Conservation (phyloP, 1,139 yeast species). For the Pichia cactophila region DNA sequence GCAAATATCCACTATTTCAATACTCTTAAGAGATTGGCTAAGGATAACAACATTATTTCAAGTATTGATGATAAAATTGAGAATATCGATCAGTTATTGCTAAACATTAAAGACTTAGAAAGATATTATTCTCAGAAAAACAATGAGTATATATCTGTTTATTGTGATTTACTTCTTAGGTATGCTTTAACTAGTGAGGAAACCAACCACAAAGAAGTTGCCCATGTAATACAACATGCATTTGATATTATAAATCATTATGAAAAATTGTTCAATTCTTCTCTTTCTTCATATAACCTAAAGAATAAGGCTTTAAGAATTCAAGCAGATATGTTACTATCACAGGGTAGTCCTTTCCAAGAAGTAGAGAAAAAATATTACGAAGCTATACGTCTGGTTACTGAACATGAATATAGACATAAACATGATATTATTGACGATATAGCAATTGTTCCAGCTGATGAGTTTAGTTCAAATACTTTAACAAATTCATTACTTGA, state of each 20-base stretch:
- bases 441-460: conserved; percentile 20
- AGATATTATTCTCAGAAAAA: conserved; percentile 21
- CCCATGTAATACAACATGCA: conserved; percentile 14
- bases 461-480: conserved; percentile 17
- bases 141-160: conserved; percentile 22
- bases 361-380: conserved; percentile 18
- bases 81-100: conserved; percentile 11
- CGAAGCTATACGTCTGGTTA: conserved; percentile 20
- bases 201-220: conserved; percentile 12
- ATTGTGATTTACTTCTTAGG: conserved; percentile 27
- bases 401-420: conserved; percentile 17
- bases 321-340: conserved; percentile 22
- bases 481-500: conserved; percentile 25
- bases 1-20: conserved; percentile 24
- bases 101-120: conserved; percentile 18
- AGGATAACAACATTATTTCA: conserved; percentile 14
- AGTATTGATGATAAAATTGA: conserved; percentile 11
- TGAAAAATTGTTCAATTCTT: conserved; percentile 9
- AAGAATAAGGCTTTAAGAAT: conserved; percentile 26
- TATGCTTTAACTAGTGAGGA: conserved; percentile 25
- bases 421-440: conserved; percentile 5
- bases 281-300: conserved; percentile 21
- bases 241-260: conserved; percentile 19
- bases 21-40: conserved; percentile 20
- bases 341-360: conserved; percentile 8